Evolutionary conservation across 768 basidiomycete species (phyloP).

Genomic region (Boletus pseudo-olivaceus): DNA sequence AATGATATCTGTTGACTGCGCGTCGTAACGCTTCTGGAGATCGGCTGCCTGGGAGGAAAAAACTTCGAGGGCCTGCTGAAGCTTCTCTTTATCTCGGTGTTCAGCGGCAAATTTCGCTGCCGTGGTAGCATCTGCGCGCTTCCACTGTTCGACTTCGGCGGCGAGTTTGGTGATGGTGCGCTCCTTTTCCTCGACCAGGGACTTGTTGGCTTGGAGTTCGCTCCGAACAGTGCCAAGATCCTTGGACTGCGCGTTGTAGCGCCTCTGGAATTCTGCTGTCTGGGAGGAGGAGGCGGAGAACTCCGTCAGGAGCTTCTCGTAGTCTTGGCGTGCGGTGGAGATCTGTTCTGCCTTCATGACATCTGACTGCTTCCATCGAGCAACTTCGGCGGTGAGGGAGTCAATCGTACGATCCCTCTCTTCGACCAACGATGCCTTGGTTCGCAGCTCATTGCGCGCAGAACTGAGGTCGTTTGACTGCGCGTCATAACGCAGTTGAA

Average conservation of each 20-base stretch:
- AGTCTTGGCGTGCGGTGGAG: background rate
- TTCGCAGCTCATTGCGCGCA: background rate
- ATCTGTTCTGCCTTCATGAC: background rate
- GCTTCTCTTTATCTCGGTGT: background rate
- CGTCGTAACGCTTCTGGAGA: background rate
- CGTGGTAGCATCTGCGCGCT: background rate
- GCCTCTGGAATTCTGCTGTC: background rate
- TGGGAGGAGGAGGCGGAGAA: background rate
- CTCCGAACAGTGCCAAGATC: background rate
- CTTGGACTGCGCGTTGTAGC: background rate
- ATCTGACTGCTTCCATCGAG: background rate
- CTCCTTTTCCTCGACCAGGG: background rate
- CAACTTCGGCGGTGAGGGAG: background rate
- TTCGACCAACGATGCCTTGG: background rate
- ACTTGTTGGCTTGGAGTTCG: background rate
- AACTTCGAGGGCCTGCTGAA: background rate
- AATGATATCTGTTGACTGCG: background rate
- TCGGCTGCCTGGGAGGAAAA: background rate
- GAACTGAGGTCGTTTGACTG: background rate
- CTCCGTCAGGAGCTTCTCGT: background rate
- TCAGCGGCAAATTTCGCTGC: background rate
- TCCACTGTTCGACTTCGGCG: background rate
- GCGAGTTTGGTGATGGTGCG: background rate
- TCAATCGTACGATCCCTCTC: background rate
- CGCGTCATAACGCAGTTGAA: background rate